Conservation (phyloP, 306 rosid species). For the Begonia peltatifolia region DNA sequence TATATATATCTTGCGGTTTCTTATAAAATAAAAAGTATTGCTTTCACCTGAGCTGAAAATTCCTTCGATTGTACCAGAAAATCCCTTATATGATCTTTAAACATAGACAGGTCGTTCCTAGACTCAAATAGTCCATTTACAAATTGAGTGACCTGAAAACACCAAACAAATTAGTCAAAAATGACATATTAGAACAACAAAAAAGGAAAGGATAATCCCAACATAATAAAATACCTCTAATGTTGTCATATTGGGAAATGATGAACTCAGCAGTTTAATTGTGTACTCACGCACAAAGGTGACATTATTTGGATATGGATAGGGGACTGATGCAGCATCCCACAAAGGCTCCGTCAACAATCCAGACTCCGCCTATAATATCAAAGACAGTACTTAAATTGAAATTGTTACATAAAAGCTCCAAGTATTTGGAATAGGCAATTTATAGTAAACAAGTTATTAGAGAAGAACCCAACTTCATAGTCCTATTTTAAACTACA, state of each 20-base stretch:
- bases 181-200: too few relatives aligned
- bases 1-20: too few relatives aligned
- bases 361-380: conserved; percentile 65
- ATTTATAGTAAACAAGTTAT: too few relatives aligned
- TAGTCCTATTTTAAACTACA: too few relatives aligned
- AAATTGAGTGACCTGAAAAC: conserved; percentile 73
- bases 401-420: too few relatives aligned
- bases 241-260: conserved; percentile 93
- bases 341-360: conserved; percentile 77
- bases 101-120: conserved; percentile 54
- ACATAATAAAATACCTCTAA: conserved; percentile 41
- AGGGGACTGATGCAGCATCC: conserved; percentile 60
- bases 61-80: conserved; percentile 93
- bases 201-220: too few relatives aligned
- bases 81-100: conserved; percentile 78
- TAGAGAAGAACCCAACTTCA: too few relatives aligned
- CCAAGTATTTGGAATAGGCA: too few relatives aligned
- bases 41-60: conserved; percentile 88
- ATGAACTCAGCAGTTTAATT: conserved; percentile 74
- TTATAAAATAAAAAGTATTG: too few relatives aligned
- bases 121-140: conserved; percentile 81
- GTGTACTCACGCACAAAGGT: conserved; percentile 76
- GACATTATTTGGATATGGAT: conserved; percentile 50
- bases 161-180: too few relatives aligned
- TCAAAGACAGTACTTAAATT: background rate